Base-by-base conservation (phyloP, 2,329 filamentous ascomycete species). In the Trichoderma guizhouense region DNA sequence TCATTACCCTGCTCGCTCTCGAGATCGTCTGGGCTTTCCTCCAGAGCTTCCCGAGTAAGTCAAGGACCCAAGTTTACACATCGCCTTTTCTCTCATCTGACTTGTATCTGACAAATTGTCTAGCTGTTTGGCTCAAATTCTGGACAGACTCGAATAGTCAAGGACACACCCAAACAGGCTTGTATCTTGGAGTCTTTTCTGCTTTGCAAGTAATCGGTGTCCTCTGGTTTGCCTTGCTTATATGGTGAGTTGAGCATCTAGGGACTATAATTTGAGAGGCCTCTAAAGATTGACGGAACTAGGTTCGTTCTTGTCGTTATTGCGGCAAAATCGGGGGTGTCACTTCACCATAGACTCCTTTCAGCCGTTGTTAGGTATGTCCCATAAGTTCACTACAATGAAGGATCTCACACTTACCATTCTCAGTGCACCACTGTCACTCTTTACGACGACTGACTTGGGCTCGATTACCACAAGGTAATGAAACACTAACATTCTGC, bases 121-220 rank as follows among this genome's bases (percentile, higher is more conserved):
- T 61, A 79, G 78, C 75, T 57, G 74, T 80, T n/a, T 80, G 79
- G 79, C 74, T 80, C 28, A 77, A 78, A 8, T 76, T 79, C 4
- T 80, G 78, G 79, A 72, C 75, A 0, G 76, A 78, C 26, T 74
- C 77, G 5, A 77, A 75, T 28, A 21, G 69, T 1, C 64, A 68
- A 9, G 67, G 62, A 18, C 64, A 68, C 21, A 14, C 71, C 9
- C n/a, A 14, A 58, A 7, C 65, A 2, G 55, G 65, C 8, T 15
- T 60, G 0, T 76, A 79, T 65, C 75, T 80, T 14, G 76, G 77
- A 7, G 61, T 79, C 7, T 78, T 78, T 34, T 68, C 76, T 26
- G 72, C 72, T 7, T 57, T 79, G 1, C 78, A 80, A 57, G 24
- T 76, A 7, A 51, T 74, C 1, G 74, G 72, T 12, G 36, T 68